phyloP scores from a whole-genome alignment of 169 alveolate genomes.

The Perkinsus marinus region DNA sequence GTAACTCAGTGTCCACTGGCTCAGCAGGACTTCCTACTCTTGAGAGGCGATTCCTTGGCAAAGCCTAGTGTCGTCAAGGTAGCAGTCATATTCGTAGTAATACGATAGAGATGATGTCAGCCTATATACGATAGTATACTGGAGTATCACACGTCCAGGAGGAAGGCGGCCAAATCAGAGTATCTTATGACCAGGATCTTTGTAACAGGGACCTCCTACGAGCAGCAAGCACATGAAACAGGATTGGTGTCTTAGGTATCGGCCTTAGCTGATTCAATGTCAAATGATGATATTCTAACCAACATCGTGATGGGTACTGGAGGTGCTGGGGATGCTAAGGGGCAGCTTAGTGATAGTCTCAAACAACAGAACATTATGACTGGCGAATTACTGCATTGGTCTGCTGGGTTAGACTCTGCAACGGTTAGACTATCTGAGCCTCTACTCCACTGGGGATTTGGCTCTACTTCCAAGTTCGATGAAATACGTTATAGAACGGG shows the following conservation, averaged over 20 bases:
- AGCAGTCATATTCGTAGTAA: not conserved
- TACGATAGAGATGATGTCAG: not conserved
- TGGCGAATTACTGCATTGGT: not conserved
- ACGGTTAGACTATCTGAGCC: not conserved
- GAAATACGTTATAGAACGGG: not conserved
- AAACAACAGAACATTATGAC: not conserved
- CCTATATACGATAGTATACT: not conserved
- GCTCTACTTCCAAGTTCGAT: not conserved
- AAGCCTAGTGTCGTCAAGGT: not conserved
- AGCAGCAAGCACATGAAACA: not conserved
- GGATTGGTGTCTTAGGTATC: not conserved
- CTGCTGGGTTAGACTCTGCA: not conserved
- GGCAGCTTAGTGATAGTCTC: not conserved
- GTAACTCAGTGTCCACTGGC: not conserved
- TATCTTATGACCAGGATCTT: not conserved
- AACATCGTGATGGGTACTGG: not conserved
- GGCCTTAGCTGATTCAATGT: not conserved
- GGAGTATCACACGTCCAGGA: not conserved
- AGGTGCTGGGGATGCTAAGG: not conserved
- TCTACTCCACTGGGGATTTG: not conserved
- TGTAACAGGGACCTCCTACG: not conserved
- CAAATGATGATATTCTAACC: not conserved
- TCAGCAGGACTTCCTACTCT: not conserved
- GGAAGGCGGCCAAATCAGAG: not conserved
- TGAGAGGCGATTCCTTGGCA: not conserved